These are phyloP conservation scores for Pulveroboletus ravenelii DNA, from an alignment of 768 basidiomycete species.

Conservation along the genomic window DNA sequence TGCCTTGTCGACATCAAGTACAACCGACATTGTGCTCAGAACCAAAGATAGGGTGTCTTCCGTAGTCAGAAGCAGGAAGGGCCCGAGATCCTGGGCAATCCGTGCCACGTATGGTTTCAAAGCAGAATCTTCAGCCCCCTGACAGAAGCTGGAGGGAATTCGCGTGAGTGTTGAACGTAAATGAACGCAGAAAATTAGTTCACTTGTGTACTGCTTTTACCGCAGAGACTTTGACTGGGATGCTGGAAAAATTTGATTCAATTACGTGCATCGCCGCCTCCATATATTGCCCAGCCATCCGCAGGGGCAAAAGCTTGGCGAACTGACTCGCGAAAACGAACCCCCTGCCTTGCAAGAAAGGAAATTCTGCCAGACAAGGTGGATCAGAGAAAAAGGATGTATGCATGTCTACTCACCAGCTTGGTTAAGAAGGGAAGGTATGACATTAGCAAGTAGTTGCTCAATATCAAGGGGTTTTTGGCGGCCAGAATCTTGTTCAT, in stretches of 20 bases:
- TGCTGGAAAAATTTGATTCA: constrained; percentile 60
- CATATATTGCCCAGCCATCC: constrained; percentile 80
- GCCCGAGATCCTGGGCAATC: constrained; percentile 77
- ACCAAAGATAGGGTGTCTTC: constrained; percentile 89
- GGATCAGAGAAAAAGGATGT: not conserved
- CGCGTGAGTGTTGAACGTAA: constrained; percentile 2
- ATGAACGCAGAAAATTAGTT: constrained; percentile 20
- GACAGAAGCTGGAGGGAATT: constrained; percentile 54
- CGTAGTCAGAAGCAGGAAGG: constrained; percentile 72
- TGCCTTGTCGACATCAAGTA: constrained; percentile 68
- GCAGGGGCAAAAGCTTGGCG: constrained; percentile 63
- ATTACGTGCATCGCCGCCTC: constrained; percentile 84
- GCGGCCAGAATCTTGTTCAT: constrained; percentile 61
- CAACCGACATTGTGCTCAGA: constrained; percentile 77
- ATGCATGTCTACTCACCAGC: constrained; percentile 47
- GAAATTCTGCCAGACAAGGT: constrained; percentile 50
- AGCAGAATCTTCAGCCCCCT: constrained; percentile 52
- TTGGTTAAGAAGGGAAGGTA: constrained; percentile 70
- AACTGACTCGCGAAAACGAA: constrained; percentile 95
- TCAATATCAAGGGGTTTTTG: constrained; percentile 73
- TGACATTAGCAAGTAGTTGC: constrained; percentile 66
- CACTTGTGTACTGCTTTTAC: constrained; percentile 93
- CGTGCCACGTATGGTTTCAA: constrained; percentile 62
- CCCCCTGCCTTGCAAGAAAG: constrained; percentile 91
- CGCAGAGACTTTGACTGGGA: constrained; percentile 93